These are phyloP conservation scores for Lathyrus sativus DNA, from an alignment of 306 rosid species.

Conservation along the genomic window DNA sequence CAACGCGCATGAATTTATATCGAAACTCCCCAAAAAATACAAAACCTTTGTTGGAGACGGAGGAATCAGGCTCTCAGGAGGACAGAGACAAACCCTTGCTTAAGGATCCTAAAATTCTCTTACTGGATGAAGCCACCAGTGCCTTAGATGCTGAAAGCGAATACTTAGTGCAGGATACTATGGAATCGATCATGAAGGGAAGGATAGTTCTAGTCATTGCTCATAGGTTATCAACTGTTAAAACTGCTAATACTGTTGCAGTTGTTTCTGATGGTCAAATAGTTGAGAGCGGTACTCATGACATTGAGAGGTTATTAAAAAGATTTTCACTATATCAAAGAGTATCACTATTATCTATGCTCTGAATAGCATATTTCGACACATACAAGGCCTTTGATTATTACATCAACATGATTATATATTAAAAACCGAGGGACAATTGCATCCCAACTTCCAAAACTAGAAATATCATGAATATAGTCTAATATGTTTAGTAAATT, in stretches of 20 bases:
- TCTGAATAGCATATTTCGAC: constrained; percentile 9
- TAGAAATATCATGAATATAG: constrained; percentile 9
- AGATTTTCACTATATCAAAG: no score
- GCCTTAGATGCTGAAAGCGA: constrained; percentile 83
- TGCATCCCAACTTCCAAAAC: constrained; percentile 17
- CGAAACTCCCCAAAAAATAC: constrained; percentile 64
- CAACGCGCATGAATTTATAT: constrained; percentile 66
- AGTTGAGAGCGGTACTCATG: constrained; percentile 69
- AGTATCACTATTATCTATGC: no score
- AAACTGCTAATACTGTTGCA: constrained; percentile 60
- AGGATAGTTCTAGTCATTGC: constrained; percentile 76
- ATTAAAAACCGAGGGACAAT: constrained; percentile 31
- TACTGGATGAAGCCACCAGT: constrained; percentile 77
- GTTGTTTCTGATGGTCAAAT: constrained; percentile 70
- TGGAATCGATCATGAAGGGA: constrained; percentile 75
- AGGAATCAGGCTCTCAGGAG: constrained; percentile 72
- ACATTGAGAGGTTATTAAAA: neutral
- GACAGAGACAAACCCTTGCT: constrained; percentile 74
- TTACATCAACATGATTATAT: constrained; percentile 19
- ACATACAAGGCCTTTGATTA: constrained; percentile 24
- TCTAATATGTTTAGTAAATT: constrained; percentile 31
- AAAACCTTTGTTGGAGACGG: constrained; percentile 72
- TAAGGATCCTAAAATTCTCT: constrained; percentile 64
- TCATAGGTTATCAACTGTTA: constrained; percentile 72
- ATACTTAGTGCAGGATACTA: constrained; percentile 73